Conservation (phyloP, 345 rosid genomes). For the Aquilaria sinensis region DNA sequence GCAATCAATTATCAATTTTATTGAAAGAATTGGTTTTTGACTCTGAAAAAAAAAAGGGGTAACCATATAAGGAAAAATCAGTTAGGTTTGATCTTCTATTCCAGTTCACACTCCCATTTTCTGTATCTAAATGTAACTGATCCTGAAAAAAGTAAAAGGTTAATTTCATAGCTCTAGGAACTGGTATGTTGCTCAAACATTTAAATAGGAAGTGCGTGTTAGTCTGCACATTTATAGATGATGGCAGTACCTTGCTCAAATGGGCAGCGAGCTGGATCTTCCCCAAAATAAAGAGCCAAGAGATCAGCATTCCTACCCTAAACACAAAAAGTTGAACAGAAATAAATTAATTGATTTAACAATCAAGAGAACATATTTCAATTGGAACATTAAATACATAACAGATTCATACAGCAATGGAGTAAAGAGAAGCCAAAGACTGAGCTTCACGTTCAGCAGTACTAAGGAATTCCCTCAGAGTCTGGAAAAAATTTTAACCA, state of each 20-base stretch:
- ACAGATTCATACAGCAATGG: conserved; percentile 42
- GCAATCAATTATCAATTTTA: no score
- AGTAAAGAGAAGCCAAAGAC: conserved; percentile 53
- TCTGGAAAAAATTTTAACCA: conserved; percentile 28
- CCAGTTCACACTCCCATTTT: no score
- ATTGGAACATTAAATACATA: neutral
- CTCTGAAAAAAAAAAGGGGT: no score
- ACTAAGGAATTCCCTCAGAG: conserved; percentile 57
- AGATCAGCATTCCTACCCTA: conserved; percentile 79
- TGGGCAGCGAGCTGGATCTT: conserved; percentile 78
- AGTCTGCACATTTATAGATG: neutral
- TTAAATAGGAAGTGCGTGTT: neutral
- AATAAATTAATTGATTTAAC: conserved; percentile 2
- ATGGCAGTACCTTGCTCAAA: conserved; percentile 59
- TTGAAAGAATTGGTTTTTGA: no score
- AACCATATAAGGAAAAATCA: no score
- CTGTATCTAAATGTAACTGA: no score
- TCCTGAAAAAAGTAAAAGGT: no score
- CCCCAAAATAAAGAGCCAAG: conserved; percentile 72
- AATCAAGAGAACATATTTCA: neutral
- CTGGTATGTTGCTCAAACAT: neutral
- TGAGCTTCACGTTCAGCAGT: conserved; percentile 66
- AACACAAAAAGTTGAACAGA: conserved; percentile 5
- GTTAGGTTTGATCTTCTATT: no score
- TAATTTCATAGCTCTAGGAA: no score